Evolutionary conservation across 176 grass and related monocot genomes (phyloP).

Genomic region (Echinochloa phyllopogon): DNA sequence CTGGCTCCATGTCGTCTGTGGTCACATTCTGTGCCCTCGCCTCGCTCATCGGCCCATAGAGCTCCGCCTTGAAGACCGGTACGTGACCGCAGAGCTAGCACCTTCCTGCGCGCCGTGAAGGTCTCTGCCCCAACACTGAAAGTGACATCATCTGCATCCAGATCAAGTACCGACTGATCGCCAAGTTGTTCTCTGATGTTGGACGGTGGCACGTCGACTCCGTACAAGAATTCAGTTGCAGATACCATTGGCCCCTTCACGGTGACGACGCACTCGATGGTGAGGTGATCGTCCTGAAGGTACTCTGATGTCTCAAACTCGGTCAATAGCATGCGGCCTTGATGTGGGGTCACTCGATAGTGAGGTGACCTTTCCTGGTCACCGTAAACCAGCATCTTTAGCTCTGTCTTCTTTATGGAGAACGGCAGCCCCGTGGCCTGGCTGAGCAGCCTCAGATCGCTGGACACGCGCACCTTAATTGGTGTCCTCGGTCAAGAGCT

Average conservation of each 20-base stretch:
- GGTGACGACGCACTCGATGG: background rate
- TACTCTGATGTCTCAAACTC: background rate
- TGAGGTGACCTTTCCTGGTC: background rate
- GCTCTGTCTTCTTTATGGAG: background rate
- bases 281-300: background rate
- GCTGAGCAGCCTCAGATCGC: background rate
- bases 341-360: background rate
- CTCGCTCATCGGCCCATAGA: conserved; percentile 32
- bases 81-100: conserved; percentile 42
- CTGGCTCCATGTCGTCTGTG: conserved; percentile 40
- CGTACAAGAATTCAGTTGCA: background rate
- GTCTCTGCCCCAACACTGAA: conserved; percentile 32
- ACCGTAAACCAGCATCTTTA: background rate
- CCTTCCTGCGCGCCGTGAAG: conserved; percentile 17
- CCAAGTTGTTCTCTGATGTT: background rate
- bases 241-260: background rate
- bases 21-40: background rate
- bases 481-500: background rate
- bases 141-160: conserved; percentile 24
- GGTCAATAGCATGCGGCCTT: background rate
- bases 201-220: background rate
- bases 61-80: conserved; percentile 44
- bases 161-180: no score
- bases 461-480: background rate
- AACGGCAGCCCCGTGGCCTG: background rate